Conservation (phyloP, 345 rosid species). For the Turritis glabra region DNA sequence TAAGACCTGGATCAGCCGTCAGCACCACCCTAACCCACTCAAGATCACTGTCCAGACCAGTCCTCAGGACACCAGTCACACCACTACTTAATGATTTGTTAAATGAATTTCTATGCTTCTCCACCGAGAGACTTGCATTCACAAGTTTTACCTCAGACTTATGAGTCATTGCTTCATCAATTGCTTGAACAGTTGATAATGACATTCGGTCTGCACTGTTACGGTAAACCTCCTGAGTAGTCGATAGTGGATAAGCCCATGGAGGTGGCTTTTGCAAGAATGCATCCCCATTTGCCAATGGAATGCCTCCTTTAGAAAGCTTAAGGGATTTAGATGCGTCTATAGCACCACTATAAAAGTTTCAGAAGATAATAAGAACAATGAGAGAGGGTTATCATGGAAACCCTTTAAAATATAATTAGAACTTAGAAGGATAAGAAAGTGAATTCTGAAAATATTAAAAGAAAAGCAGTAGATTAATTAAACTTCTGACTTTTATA, state of each 20-base stretch:
- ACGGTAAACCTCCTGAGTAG: constrained; percentile 90
- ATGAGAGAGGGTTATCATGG: constrained; percentile 1
- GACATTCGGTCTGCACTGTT: constrained; percentile 97
- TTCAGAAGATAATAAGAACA: constrained; percentile 28
- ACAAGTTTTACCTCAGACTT: constrained; percentile 72
- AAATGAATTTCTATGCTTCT: constrained; percentile 38
- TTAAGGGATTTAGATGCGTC: constrained; percentile 67
- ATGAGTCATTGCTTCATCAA: constrained; percentile 97
- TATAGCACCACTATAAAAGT: constrained; percentile 59
- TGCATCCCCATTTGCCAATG: constrained; percentile 95
- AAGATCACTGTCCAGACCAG: constrained; percentile 50
- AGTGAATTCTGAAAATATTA: background rate
- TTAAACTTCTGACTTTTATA: background rate
- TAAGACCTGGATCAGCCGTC: constrained; percentile 74
- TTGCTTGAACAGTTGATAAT: constrained; percentile 89
- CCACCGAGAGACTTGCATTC: constrained; percentile 63
- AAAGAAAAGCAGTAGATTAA: background rate
- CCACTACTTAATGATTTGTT: background rate
- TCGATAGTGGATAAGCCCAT: constrained; percentile 98
- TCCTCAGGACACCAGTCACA: constrained; percentile 27
- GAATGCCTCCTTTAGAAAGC: constrained; percentile 94
- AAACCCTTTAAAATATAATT: background rate
- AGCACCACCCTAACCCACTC: constrained; percentile 93
- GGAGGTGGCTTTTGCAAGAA: constrained; percentile 94
- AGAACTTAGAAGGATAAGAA: background rate